Conservation (phyloP, 106 monocot species). For the Acorus gramineus region DNA sequence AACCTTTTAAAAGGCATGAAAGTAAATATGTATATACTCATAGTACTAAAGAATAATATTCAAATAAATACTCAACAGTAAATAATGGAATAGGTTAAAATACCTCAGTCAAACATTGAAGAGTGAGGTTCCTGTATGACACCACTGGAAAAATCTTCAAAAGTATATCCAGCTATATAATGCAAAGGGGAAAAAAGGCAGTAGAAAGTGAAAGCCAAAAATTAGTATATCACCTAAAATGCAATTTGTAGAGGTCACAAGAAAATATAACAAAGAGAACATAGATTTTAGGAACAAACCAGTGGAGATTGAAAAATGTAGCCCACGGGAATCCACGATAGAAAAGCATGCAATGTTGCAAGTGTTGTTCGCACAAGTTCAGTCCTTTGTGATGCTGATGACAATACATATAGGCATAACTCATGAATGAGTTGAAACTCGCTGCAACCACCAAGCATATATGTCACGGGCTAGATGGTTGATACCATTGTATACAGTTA, state of each 20-base stretch:
- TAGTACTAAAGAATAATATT: not conserved
- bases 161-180: conserved; percentile 79
- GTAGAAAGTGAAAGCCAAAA: no score
- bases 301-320: conserved; percentile 97
- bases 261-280: not conserved
- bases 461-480: no score
- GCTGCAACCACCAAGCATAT: conserved; percentile 20
- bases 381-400: conserved; percentile 75
- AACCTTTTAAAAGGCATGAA: conserved; percentile 35
- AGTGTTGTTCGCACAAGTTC: conserved; percentile 89
- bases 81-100: not conserved
- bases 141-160: conserved; percentile 77
- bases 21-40: not conserved
- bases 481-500: no score
- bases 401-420: conserved; percentile 89
- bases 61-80: not conserved
- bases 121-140: conserved; percentile 90
- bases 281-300: conserved; percentile 28
- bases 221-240: no score
- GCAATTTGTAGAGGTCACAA: not conserved
- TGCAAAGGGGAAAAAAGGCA: conserved; percentile 6
- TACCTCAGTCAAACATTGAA: conserved; percentile 98
- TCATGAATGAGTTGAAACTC: conserved; percentile 99
- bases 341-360: conserved; percentile 94
- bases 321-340: conserved; percentile 96